Percentiles rank a stretch among this genome's conserved stretches.
Evolutionary conservation across 2,329 filamentous ascomycete genomes (phyloP).

Genomic region (Pseudodiploospora longispora): DNA sequence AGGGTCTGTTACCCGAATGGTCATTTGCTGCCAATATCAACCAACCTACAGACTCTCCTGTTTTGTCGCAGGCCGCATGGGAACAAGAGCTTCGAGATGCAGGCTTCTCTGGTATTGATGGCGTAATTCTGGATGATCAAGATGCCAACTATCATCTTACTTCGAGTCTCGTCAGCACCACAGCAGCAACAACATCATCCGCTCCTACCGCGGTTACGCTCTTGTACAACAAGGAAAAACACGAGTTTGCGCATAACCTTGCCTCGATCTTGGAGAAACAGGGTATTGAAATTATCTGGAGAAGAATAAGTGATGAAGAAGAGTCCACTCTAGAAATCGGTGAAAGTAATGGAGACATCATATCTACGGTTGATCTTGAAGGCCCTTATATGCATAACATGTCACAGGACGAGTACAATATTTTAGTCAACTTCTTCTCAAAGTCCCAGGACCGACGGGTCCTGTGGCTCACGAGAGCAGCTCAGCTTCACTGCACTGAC

Average conservation of each 20-base stretch:
- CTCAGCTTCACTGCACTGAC: conserved; percentile 5
- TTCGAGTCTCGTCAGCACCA: neutral
- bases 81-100: conserved; percentile 1
- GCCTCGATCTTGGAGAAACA: neutral
- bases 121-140: conserved; percentile 6
- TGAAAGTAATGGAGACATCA: conserved; percentile 2
- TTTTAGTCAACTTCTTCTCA: conserved; percentile 7
- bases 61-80: neutral
- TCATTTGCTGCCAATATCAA: neutral
- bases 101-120: conserved; percentile 6
- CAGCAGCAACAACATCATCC: neutral
- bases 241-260: conserved; percentile 5
- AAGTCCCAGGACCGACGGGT: conserved; percentile 6
- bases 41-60: neutral
- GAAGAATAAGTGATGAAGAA: neutral
- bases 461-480: conserved; percentile 7
- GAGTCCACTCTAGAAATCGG: neutral
- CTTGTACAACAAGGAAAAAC: conserved; percentile 4
- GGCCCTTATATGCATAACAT: conserved; percentile 11
- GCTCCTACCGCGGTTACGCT: neutral
- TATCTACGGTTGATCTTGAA: conserved; percentile 13
- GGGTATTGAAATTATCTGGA: conserved; percentile 4
- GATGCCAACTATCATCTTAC: conserved; percentile 2
- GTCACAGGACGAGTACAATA: neutral
- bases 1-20: neutral